Evolutionary conservation across 352 stramenopile species (phyloP).

Genomic region (Globisporangium splendens): DNA sequence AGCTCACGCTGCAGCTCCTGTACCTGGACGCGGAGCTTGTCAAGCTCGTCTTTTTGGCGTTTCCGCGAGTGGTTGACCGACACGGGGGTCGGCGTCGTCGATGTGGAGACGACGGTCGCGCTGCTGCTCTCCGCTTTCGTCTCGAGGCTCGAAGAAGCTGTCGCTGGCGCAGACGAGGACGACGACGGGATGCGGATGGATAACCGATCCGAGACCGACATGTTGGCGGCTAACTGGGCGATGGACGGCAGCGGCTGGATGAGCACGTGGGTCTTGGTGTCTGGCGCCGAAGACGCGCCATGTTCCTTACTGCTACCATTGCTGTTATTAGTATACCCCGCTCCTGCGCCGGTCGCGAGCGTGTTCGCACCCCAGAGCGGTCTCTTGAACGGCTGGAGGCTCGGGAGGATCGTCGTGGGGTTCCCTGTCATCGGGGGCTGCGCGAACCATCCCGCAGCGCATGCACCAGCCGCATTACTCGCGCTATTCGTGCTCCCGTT

Average conservation of each 20-base stretch:
- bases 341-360: too few species aligned
- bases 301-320: too few species aligned
- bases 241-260: slow-evolving; percentile 17
- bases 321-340: not conserved
- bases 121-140: not conserved
- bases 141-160: too few species aligned
- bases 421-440: slow-evolving; percentile 1
- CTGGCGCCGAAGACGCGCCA: too few species aligned
- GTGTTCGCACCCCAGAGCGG: slow-evolving; percentile 8
- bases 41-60: slow-evolving; percentile 55
- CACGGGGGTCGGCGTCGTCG: not conserved
- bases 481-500: not conserved
- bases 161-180: not conserved
- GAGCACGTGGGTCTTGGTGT: slow-evolving; percentile 4
- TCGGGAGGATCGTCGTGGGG: slow-evolving; percentile 3
- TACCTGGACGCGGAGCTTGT: slow-evolving; percentile 42
- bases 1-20: slow-evolving; percentile 55
- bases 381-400: slow-evolving; percentile 10
- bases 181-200: slow-evolving; percentile 8
- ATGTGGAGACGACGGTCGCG: not conserved
- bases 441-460: too few species aligned
- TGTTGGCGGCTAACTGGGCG: slow-evolving; percentile 12
- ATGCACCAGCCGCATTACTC: not conserved
- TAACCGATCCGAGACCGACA: slow-evolving; percentile 8
- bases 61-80: slow-evolving; percentile 47